Evolutionary conservation across 2,329 filamentous ascomycete species (phyloP).

Genomic region (Chrysoporthe deuterocubensis): DNA sequence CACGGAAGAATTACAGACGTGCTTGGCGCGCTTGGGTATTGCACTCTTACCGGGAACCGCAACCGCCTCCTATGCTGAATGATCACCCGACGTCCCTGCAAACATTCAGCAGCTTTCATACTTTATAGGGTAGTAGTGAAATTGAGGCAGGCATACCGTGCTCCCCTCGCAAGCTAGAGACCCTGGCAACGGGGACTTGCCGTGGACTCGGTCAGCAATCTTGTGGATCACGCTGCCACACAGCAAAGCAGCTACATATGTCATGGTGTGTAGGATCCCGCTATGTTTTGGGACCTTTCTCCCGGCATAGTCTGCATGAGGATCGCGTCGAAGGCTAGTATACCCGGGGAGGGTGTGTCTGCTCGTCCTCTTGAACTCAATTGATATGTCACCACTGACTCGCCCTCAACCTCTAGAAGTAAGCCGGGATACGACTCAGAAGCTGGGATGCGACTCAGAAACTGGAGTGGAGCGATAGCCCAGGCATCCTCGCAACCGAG

Average conservation of each 20-base stretch:
- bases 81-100: constrained; percentile 44
- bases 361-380: too few relatives aligned
- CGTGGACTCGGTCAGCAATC: not conserved
- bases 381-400: too few relatives aligned
- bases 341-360: too few relatives aligned
- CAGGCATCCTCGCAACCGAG: too few relatives aligned
- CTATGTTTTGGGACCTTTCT: constrained; percentile 60
- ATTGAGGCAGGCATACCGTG: constrained; percentile 64
- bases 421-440: too few relatives aligned
- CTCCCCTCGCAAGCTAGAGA: constrained; percentile 64
- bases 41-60: constrained; percentile 22
- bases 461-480: too few relatives aligned
- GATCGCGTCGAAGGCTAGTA: constrained; percentile 57
- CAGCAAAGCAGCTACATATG: not conserved
- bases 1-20: too few relatives aligned
- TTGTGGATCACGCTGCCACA: not conserved
- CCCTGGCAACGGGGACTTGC: constrained; percentile 53
- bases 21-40: too few relatives aligned
- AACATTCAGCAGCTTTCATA: constrained; percentile 46
- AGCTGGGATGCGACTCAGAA: too few relatives aligned
- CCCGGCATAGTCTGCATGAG: constrained; percentile 63
- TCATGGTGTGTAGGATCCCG: constrained; percentile 44
- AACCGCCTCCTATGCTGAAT: constrained; percentile 45
- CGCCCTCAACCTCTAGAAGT: too few relatives aligned
- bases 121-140: constrained; percentile 53